phyloP scores from a whole-genome alignment of 164 flowering plant genomes.

The Nymphaea colorata region DNA sequence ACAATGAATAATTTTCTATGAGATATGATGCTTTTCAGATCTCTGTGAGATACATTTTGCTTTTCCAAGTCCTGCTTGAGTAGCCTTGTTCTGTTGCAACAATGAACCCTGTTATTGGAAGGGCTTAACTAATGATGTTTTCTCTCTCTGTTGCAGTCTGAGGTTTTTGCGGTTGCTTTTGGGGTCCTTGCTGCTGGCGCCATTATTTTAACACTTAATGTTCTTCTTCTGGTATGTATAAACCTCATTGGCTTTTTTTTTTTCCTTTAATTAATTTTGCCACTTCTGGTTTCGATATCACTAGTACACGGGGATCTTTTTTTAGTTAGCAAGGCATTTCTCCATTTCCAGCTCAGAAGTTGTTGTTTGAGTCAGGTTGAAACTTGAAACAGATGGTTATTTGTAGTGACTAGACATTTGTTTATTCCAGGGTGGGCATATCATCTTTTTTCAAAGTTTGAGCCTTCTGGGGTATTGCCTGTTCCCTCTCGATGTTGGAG shows the following conservation, averaged over 20 bases:
- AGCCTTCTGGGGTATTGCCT: conserved; percentile 94
- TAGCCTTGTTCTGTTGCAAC: no score
- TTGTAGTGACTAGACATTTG: background rate
- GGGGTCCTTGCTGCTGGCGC: conserved; percentile 97
- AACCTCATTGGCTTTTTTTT: background rate
- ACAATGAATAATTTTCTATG: no score
- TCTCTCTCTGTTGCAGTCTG: conserved; percentile 44
- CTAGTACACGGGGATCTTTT: no score
- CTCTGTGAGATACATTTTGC: no score
- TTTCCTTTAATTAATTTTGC: background rate
- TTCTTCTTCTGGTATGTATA: conserved; percentile 67
- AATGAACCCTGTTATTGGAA: background rate
- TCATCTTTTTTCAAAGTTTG: conserved; percentile 91
- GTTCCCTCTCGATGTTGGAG: conserved; percentile 84
- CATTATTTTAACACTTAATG: conserved; percentile 82
- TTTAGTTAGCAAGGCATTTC: no score
- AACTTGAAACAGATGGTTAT: no score
- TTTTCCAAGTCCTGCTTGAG: no score
- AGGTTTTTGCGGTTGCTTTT: conserved; percentile 97
- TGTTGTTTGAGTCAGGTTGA: background rate
- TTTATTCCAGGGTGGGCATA: conserved; percentile 76
- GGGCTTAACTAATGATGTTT: background rate
- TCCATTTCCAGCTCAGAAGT: background rate
- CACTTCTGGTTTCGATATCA: background rate
- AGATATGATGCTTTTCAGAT: no score